Evolutionary conservation across 345 rosid genomes (phyloP), one percentile per base, ranked within the genome.

Genomic region (Kandelia obovata): DNA sequence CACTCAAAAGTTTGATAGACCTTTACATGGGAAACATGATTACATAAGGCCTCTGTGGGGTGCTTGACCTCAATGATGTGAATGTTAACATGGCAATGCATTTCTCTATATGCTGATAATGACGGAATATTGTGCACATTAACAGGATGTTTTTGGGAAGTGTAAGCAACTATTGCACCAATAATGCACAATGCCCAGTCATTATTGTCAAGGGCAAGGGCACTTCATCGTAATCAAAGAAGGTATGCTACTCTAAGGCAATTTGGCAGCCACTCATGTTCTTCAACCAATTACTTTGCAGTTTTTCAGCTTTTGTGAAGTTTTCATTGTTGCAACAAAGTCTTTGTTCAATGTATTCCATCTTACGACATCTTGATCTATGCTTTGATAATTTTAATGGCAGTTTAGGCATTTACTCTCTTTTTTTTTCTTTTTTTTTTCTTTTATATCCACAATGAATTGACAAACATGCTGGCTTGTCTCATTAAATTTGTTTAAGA

Each of bases 81-180:
- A 7, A 53, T n/a, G 20, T 13, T 16, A 15, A 51, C 34, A 20
- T 26, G 35, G 8, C 11, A 32, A 26, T 20, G 20, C 26, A 21
- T 43, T 21, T 10, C 49, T 55, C 20, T 30, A 9, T 30, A 39
- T 62, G 37, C 68, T 67, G 61, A 69, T 55, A 2, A 5, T 16
- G 69, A 30, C 55, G 6, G 67, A 65, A 72, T 37, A 30, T 37
- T 15, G 57, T 64, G 28, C 58, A 32, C 66, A 66, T 66, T 19
- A 62, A 73, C 83, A 91, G 98, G 78, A 93, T 93, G 97, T 89
- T 93, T 80, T 60, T 91, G 80, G 98, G 97, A 82, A 93, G 97
- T 60, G 97, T 93, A 68, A 93, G 98, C 88, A 91, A 86, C 86
- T 91, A 86, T 76, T 90, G 97, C 67, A 68, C 91, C 82, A 93